These are phyloP conservation scores for Aureobasidium sp. DNA, from an alignment of 2,329 filamentous ascomycete genomes.

Conservation along the genomic window DNA sequence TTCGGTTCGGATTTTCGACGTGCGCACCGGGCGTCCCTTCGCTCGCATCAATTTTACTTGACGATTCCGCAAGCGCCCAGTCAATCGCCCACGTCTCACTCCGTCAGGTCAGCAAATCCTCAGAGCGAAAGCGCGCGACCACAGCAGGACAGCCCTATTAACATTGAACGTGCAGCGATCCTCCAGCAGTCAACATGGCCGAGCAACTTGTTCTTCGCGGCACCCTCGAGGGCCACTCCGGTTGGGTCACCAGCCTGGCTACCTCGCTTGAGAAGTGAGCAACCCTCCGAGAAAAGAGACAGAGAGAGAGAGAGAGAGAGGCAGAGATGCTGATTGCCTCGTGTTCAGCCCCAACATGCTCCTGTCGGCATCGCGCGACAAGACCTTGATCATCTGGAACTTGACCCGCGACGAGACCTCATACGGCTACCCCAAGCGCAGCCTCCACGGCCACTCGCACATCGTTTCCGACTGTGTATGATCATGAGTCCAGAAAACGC, in stretches of 20 bases:
- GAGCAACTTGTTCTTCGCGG: slow-evolving; percentile 39
- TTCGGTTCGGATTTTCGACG: background rate
- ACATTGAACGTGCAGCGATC: slow-evolving; percentile 9
- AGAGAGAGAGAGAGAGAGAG: slow-evolving; percentile 18
- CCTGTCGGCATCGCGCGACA: slow-evolving; percentile 93
- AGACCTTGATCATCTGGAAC: slow-evolving; percentile 99
- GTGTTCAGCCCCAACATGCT: slow-evolving; percentile 89
- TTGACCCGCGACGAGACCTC: slow-evolving; percentile 95
- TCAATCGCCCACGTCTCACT: slow-evolving; percentile 17
- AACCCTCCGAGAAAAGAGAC: slow-evolving; percentile 20
- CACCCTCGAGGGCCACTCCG: slow-evolving; percentile 74
- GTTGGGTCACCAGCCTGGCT: slow-evolving; percentile 98
- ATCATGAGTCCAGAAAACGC: slow-evolving; percentile 32
- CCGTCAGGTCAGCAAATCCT: slow-evolving; percentile 14
- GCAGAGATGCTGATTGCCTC: slow-evolving; percentile 27
- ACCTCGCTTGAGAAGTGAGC: slow-evolving; percentile 97
- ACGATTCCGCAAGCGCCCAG: slow-evolving; percentile 9
- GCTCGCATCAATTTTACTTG: background rate
- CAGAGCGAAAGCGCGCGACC: background rate
- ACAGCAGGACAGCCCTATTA: background rate
- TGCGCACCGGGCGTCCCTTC: background rate
- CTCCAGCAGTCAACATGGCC: slow-evolving; percentile 26
- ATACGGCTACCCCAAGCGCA: slow-evolving; percentile 99
- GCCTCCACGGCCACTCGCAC: slow-evolving; percentile 97
- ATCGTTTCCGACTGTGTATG: slow-evolving; percentile 99